A percentile compares a stretch with the other conserved stretches of the same genome.
These are phyloP conservation scores for Boechera stricta DNA, from an alignment of 345 rosid genomes.

Conservation along the genomic window DNA sequence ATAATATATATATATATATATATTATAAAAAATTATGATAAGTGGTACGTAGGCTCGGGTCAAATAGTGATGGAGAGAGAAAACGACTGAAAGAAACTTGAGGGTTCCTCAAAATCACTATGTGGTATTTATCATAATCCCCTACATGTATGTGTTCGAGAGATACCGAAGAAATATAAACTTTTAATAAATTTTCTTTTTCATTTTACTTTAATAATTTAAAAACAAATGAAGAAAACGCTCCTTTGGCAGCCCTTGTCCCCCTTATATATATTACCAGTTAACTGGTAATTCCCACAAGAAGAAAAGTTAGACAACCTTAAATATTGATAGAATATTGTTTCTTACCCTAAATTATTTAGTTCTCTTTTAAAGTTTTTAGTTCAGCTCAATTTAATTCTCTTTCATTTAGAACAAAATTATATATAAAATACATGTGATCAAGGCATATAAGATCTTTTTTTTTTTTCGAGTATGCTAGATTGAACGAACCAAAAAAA, in stretches of 20 bases:
- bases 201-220: constrained; percentile 19
- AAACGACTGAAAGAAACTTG: constrained; percentile 28
- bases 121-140: constrained; percentile 28
- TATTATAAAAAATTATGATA: constrained; percentile 4
- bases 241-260: constrained; percentile 38
- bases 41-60: constrained; percentile 10
- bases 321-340: constrained; percentile 16
- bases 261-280: constrained; percentile 6
- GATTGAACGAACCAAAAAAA: neutral
- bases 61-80: constrained; percentile 27
- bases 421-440: neutral
- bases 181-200: neutral
- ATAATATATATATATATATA: neutral
- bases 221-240: constrained; percentile 23
- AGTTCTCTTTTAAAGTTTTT: neutral
- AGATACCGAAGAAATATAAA: neutral
- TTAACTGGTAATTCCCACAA: constrained; percentile 32
- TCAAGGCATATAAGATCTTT: neutral
- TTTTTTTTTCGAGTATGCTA: neutral
- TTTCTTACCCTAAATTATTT: constrained; percentile 25
- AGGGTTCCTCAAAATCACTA: constrained; percentile 29
- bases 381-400: constrained; percentile 1
- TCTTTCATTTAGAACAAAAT: constrained; percentile 4
- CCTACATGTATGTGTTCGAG: neutral
- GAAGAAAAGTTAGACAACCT: constrained; percentile 44